Base-by-base conservation (phyloP, 345 rosid species). In the Murraya koenigii region DNA sequence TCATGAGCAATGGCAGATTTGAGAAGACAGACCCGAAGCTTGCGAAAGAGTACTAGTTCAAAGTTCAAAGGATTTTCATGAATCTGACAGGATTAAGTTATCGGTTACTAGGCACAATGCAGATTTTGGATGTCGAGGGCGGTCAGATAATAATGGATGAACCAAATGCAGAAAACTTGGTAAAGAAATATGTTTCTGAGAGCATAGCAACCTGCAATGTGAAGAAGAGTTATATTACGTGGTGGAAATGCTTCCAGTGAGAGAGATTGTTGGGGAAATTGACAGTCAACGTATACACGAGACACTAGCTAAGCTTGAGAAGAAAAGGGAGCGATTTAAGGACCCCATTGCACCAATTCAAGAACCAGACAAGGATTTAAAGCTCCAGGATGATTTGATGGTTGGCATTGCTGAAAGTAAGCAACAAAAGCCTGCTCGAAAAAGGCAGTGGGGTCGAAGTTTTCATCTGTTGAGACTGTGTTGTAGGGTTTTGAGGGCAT, bases 301-400 rank as follows among this genome's bases (percentile, higher is more conserved):
- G 55, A 84, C 87, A 11, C 22, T 91, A 36, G 93, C 88, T 44
- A 90, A 87, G 84, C 89, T 93, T 91, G 90, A 89, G 81, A 91
- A 83, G 82, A 81, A 92, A 63, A 85, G 89, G 80, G 88, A 87
- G 84, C 86, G 94, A 62, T 93, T 93, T 79, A 87, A 88, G 79
- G 85, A 84, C 66, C 71, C 84, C 4, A 61, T 76, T 14, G 8
- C 81, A 30, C 63, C n/a, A 41, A 77, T 54, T 63, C 81, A 38
- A 76, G 82, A 79, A 72, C 69, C 72, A 6, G 82, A 80, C 41
- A 77, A 71, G 74, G 9, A 74, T 20, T 22, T 58, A 10, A 52
- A 78, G 32, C 72, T 23, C 56, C 86, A 69, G 41, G 78, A 74
- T 61, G 86, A 82, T 61, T 20, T 36, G 49, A 22, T 22, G 59